phyloP scores from a whole-genome alignment of 2,329 filamentous ascomycete species.

The Trichophyton verrucosum region DNA sequence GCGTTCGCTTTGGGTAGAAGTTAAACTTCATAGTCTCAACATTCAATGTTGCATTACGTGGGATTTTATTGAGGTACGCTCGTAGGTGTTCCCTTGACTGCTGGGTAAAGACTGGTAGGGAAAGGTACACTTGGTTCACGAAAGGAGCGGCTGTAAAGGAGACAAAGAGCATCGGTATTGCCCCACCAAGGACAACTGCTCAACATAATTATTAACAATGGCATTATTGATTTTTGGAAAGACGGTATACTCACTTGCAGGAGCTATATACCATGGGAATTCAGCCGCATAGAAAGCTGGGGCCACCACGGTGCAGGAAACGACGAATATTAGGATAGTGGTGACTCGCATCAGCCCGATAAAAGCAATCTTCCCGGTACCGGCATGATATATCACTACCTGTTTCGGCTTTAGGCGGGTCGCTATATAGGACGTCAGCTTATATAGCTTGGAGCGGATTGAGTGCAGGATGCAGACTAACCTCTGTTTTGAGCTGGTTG shows the following conservation, averaged over 20 bases:
- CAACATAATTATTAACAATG: slow-evolving; percentile 5
- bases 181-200: slow-evolving; percentile 46
- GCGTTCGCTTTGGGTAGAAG: slow-evolving; percentile 30
- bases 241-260: slow-evolving; percentile 27
- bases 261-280: slow-evolving; percentile 31
- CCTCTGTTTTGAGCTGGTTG: slow-evolving; percentile 4
- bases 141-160: slow-evolving; percentile 55
- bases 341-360: slow-evolving; percentile 60
- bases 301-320: slow-evolving; percentile 52
- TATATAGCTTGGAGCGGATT: background rate
- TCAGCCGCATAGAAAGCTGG: slow-evolving; percentile 43
- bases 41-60: slow-evolving; percentile 32
- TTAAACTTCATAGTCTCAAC: slow-evolving; percentile 37
- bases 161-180: slow-evolving; percentile 54
- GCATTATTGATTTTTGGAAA: no score
- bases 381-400: slow-evolving; percentile 64
- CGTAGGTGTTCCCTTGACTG: slow-evolving; percentile 40
- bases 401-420: slow-evolving; percentile 22
- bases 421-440: background rate
- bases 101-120: slow-evolving; percentile 54
- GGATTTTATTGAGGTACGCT: slow-evolving; percentile 34
- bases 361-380: slow-evolving; percentile 53
- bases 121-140: slow-evolving; percentile 59
- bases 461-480: background rate
- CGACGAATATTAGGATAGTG: slow-evolving; percentile 55